Conservation (phyloP, 441 rosid species). For the Caryocar brasiliense region DNA sequence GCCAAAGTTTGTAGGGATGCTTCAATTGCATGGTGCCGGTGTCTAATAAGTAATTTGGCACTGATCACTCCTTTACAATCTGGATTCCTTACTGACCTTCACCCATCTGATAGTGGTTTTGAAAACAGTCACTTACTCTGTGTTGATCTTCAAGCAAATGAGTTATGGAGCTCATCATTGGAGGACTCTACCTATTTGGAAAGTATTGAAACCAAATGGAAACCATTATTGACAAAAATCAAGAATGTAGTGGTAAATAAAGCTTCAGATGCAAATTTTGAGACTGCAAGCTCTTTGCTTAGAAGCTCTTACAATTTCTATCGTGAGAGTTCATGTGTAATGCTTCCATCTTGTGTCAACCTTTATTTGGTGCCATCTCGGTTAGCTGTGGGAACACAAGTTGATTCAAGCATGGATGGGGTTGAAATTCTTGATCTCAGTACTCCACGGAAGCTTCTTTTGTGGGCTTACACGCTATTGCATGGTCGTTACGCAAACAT, state of each 20-base stretch:
- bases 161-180: slow-evolving; percentile 56
- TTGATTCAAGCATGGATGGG: slow-evolving; percentile 50
- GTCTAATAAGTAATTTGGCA: slow-evolving; percentile 66
- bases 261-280: slow-evolving; percentile 56
- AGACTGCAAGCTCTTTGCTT: slow-evolving; percentile 64
- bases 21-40: slow-evolving; percentile 89
- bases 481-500: slow-evolving; percentile 74
- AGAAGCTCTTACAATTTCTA: slow-evolving; percentile 74
- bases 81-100: slow-evolving; percentile 35
- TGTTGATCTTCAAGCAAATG: slow-evolving; percentile 63
- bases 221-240: slow-evolving; percentile 51
- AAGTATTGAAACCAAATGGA: slow-evolving; percentile 64
- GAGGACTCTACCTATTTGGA: slow-evolving; percentile 53
- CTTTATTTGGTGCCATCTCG: slow-evolving; percentile 53
- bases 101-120: slow-evolving; percentile 26
- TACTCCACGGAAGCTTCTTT: slow-evolving; percentile 82
- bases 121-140: slow-evolving; percentile 57
- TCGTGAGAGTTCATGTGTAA: slow-evolving; percentile 66
- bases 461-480: slow-evolving; percentile 82
- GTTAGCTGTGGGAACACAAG: slow-evolving; percentile 30
- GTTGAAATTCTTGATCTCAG: slow-evolving; percentile 78
- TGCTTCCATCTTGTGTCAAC: slow-evolving; percentile 57
- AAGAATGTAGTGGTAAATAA: slow-evolving; percentile 51
- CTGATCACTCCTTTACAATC: slow-evolving; percentile 56
- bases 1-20: slow-evolving; percentile 90